phyloP scores from a whole-genome alignment of 805 yeast genomes.

The Hanseniaspora osmophila region DNA sequence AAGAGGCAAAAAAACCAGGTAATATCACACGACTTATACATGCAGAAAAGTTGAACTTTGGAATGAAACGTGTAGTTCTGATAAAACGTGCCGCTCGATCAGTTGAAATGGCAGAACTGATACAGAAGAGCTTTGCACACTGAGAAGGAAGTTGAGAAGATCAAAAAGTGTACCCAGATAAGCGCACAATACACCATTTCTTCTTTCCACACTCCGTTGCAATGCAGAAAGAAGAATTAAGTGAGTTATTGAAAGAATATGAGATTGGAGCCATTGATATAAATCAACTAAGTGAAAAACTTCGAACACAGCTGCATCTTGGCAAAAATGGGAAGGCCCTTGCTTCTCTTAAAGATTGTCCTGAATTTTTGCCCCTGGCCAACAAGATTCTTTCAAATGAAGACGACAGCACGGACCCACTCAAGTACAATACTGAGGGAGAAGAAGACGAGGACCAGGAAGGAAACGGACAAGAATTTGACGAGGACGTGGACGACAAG shows the following conservation, averaged over 20 bases:
- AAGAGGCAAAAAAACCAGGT: too few relatives aligned
- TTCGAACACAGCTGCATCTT: neutral
- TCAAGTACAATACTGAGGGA: neutral
- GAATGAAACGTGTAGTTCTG: too few relatives aligned
- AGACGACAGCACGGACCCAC: neutral
- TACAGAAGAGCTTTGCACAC: too few relatives aligned
- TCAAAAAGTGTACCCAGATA: too few relatives aligned
- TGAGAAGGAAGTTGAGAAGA: too few relatives aligned
- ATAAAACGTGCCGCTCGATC: too few relatives aligned
- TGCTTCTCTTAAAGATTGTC: neutral
- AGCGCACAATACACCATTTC: too few relatives aligned
- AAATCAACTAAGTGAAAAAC: neutral
- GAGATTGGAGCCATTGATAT: neutral
- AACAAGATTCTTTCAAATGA: neutral
- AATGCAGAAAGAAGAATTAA: neutral
- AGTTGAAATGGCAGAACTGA: too few relatives aligned
- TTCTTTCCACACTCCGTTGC: too few relatives aligned
- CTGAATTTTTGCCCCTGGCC: neutral
- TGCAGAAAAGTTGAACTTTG: too few relatives aligned
- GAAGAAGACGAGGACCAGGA: neutral
- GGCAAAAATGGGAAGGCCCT: neutral
- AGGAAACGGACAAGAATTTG: slow-evolving; percentile 6
- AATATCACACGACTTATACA: too few relatives aligned
- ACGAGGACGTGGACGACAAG: slow-evolving; percentile 16
- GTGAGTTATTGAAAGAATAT: neutral